Evolutionary conservation across 2,329 filamentous ascomycete genomes (phyloP), one percentile per base, ranked within the genome.

Genomic region (Mariannaea sp.): DNA sequence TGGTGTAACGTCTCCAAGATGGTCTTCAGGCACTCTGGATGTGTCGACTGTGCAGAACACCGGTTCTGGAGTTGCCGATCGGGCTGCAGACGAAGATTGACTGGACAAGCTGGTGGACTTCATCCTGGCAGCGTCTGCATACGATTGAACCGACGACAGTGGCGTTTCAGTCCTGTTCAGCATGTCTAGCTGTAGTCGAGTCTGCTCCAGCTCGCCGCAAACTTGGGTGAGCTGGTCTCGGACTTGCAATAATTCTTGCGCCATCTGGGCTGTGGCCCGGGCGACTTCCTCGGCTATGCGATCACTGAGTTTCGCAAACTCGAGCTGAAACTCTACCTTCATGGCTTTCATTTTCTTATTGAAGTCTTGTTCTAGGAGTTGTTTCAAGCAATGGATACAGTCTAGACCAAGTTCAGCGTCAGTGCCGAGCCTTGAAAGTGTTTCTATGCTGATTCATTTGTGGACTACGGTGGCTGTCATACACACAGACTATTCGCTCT

Each of bases 221-320:
- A 52, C 49, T n/a, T 45, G 20, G 29, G 30, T 45, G 20, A 52
- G 41, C 36, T 52, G 20, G n/a, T 52, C 40, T 52, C 32, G 14
- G 20, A 46, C 33, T 36, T 52, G 30, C 32, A 16, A 52, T 40
- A 52, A 30, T 52, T 52, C 40, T 52, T 52, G 12, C 40, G 20
- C 41, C 32, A 46, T 52, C 32, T 52, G 22, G 14, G 41, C 40
- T 16, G 30, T 45, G 16, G 9, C 9, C 29, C 29, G 7, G 9
- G 29, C 9, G 10, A 32, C 29, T 32, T 32, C 29, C 29, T 32
- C 40, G 26, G 32, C 49, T 22, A 52, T 45, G 13, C 29, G 20
- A 19, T 52, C 41, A 5, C 49, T 45, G 17, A 52, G 20, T 30
- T 52, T 52, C 17, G 33, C 26, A 22, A 52, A 52, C 40, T 52